Evolutionary conservation across 306 rosid genomes (phyloP), one percentile per base, ranked within the genome.

Genomic region (Elaeagnus macrophylla): DNA sequence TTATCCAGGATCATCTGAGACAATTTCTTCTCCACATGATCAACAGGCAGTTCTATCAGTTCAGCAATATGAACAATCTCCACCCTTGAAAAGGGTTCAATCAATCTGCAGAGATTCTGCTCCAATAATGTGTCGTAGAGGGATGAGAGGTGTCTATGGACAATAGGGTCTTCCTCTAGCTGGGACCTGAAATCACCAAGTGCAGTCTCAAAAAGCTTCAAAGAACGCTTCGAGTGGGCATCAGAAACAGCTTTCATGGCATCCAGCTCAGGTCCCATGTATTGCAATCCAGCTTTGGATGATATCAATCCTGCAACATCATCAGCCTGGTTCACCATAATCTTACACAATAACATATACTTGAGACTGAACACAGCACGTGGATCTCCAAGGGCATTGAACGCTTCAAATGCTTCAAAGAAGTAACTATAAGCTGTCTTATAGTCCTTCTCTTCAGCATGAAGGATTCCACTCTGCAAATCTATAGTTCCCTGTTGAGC

Each of bases 201-300:
- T 54, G 97, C 90, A 57, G 71, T 74, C 76, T 90, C 94, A 15
- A 90, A 90, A 54, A 90, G 81, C 75, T 76, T 86, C 42, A 90
- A 73, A 43, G 97, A 90, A 50, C 95, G 84, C 65, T 90, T 90
- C 0, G 95, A 83, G 75, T 90, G 78, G 25, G 97, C 97, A 65
- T 86, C 95, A 5, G 97, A 95, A 40, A 90, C 97, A 37, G 94
- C 94, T 73, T 86, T 90, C 97, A 90, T 90, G 39, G 97, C 97
- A 74, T 90, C 97, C 76, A 90, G 69, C 72, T 90, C 95, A 25
- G 83, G 88, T 9, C 97, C 97, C 62, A 86, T 73, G 51, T 77
- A 90, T 63, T 79, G 83, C 66, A 90, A 68, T 5, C 94, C 95
- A 3, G 97, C 97, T 72, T 86, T 90, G 3, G 97, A 90, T 25